Evolutionary conservation across 2,329 filamentous ascomycete species (phyloP).

Genomic region (Immersiporthe knoxdaviesiana): DNA sequence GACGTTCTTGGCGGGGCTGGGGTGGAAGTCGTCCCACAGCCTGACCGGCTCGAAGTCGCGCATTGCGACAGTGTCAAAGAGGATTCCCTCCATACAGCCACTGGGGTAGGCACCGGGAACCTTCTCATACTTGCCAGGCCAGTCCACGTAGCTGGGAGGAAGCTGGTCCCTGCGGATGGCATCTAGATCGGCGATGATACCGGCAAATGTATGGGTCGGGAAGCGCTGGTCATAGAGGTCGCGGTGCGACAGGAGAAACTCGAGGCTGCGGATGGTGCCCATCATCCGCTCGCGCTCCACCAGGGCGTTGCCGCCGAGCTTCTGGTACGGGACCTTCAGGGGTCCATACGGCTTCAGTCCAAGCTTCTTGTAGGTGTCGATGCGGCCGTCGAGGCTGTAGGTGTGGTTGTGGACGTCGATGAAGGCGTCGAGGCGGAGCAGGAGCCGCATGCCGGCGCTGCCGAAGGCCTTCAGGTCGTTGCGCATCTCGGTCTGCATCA

Average conservation of each 20-base stretch:
- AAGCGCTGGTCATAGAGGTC: conserved; percentile 31
- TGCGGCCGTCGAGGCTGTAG: conserved; percentile 20
- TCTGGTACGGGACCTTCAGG: conserved; percentile 17
- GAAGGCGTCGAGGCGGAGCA: conserved; percentile 29
- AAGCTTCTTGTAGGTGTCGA: conserved; percentile 17
- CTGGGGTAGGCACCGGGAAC: conserved; percentile 36
- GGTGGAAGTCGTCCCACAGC: conserved; percentile 28
- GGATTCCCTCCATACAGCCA: conserved; percentile 23
- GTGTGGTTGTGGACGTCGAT: conserved; percentile 15
- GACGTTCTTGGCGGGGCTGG: conserved; percentile 26
- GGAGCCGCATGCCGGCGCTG: conserved; percentile 21
- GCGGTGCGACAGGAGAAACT: conserved; percentile 32
- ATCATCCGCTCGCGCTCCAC: conserved; percentile 3
- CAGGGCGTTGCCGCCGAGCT: neutral
- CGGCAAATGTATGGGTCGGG: conserved; percentile 31
- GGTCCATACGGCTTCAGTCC: conserved; percentile 24
- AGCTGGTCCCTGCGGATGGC: conserved; percentile 39
- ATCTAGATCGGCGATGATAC: conserved; percentile 39
- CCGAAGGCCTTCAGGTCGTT: conserved; percentile 33
- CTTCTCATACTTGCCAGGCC: conserved; percentile 29
- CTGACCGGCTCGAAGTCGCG: conserved; percentile 28
- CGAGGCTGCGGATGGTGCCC: conserved; percentile 26
- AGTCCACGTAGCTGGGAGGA: conserved; percentile 37
- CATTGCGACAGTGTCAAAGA: conserved; percentile 34
- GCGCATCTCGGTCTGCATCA: conserved; percentile 31